Percentiles rank a stretch among this genome's conserved stretches.
These are phyloP conservation scores for Meira nashicola DNA, from an alignment of 1,284 basidiomycete species.

Conservation along the genomic window DNA sequence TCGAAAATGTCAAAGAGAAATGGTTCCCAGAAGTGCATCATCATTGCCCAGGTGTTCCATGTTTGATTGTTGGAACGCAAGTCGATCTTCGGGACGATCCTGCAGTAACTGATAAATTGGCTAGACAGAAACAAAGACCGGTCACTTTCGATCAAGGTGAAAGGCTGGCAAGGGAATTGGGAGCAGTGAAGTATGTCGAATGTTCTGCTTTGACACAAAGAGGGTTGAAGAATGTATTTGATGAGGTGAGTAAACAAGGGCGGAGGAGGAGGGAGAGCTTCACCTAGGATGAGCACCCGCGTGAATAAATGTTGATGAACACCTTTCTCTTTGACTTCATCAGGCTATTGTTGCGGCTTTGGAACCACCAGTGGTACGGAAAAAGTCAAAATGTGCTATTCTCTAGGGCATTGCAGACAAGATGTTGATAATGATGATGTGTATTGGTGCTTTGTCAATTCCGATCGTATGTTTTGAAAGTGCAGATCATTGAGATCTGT, in stretches of 20 bases:
- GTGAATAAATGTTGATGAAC: background rate
- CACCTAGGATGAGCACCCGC: background rate
- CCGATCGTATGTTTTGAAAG: background rate
- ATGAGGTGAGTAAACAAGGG: conserved; percentile 61
- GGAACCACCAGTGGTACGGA: conserved; percentile 85
- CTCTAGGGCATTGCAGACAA: conserved; percentile 57
- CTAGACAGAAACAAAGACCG: conserved; percentile 90
- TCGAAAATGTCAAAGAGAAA: conserved; percentile 99
- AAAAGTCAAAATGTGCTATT: conserved; percentile 73
- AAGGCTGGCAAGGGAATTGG: conserved; percentile 85
- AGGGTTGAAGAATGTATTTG: conserved; percentile 99
- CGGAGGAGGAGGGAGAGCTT: background rate
- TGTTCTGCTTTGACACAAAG: conserved; percentile 98
- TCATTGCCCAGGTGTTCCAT: conserved; percentile 99
- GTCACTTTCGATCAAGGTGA: conserved; percentile 84
- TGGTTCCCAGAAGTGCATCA: conserved; percentile 99
- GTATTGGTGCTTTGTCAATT: background rate
- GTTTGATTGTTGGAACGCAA: conserved; percentile 97
- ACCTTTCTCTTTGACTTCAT: conserved; percentile 6
- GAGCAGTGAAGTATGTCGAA: conserved; percentile 98
- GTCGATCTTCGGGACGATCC: conserved; percentile 92
- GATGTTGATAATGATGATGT: background rate
- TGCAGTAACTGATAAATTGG: conserved; percentile 87
- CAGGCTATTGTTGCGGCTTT: conserved; percentile 97
- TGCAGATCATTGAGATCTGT: background rate